These are phyloP conservation scores for Mycena sanguinolenta DNA, from an alignment of 768 basidiomycete species.

Conservation along the genomic window DNA sequence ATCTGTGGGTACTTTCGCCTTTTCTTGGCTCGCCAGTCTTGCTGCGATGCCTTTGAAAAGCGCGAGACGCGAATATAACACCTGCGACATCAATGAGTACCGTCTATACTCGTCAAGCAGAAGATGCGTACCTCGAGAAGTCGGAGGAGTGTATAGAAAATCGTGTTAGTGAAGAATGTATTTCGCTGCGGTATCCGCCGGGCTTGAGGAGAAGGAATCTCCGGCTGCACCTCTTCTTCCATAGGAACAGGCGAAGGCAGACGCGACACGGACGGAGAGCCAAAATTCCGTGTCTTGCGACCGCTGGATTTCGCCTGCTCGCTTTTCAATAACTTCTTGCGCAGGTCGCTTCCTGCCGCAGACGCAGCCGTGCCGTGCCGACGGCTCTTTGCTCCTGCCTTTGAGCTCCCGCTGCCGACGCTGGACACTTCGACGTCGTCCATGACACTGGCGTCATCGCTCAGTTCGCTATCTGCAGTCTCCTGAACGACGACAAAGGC, in stretches of 20 bases:
- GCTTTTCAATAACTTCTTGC: conserved; percentile 86
- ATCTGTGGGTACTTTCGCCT: conserved; percentile 42
- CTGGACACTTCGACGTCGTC: conserved; percentile 57
- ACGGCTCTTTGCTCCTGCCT: conserved; percentile 47
- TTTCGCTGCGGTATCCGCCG: conserved; percentile 57
- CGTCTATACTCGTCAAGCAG: conserved; percentile 5
- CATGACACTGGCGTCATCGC: conserved; percentile 59
- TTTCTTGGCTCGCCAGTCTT: conserved; percentile 53
- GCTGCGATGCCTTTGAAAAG: conserved; percentile 81
- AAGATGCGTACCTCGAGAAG: conserved; percentile 79
- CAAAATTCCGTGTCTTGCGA: conserved; percentile 67
- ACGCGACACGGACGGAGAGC: conserved; percentile 69
- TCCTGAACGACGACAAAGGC: conserved; percentile 75
- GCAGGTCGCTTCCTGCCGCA: conserved; percentile 63
- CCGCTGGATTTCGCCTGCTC: conserved; percentile 82
- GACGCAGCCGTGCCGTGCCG: conserved; percentile 43
- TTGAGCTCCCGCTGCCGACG: conserved; percentile 55
- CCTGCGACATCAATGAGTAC: conserved; percentile 55
- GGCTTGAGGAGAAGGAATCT: conserved; percentile 6
- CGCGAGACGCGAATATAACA: conserved; percentile 85
- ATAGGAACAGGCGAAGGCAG: conserved; percentile 71
- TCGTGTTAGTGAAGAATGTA: conserved; percentile 90
- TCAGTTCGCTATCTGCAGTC: conserved; percentile 66
- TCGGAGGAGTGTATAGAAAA: conserved; percentile 88
- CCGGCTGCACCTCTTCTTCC: conserved; percentile 52